Base-by-base conservation (phyloP, 768 basidiomycete species). In the Phaeolepiota aurea region DNA sequence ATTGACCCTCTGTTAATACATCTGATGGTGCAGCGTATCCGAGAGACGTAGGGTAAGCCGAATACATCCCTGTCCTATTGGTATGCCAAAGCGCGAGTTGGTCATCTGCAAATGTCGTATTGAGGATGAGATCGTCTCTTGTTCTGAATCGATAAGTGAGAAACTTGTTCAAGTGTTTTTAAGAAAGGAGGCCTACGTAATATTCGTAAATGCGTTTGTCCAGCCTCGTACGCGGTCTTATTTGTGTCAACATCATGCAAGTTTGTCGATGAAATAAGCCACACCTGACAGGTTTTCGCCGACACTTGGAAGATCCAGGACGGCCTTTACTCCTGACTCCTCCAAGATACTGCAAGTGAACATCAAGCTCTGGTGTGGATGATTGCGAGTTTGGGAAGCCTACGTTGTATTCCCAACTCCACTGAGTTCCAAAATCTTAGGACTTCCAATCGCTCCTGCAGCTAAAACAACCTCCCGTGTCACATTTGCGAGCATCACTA, bases 401-500 rank as follows among this genome's bases (percentile, higher is more conserved):
- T 33, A 60, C 59, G 54, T 63, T 5, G 51, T 22, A 43, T 58
- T 62, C 3, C 62, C 62, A 2, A 64, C 55, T 2, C 62, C 62
- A 7, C 59, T 61, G 3, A 59, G 37, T 36, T 62, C 60, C 32
- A 58, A 45, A 18, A 56, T 37, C 45, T 58, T 55, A 9, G 57
- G 55, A 9, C 48, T 54, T 11, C 69, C 68, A 42, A 77, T 62
- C 0, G 72, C 59, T 7, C 75, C 75, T 3, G 64, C 69, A 5
- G 71, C 49, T n/a, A 71, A 47, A 25, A 79, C 65, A 38, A 77
- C 76, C 52, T 80, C 79, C 49, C 71, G 74, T 40, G 54, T 62
- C 11, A 71, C 74, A 20, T 56, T 61, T 32, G 72, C 65, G 5
- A 62, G 62, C 40, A 59, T 54, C 20, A 48, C 43, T 20, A 56